These are phyloP conservation scores for Aquilaria yunnanensis DNA, from an alignment of 345 rosid species.

Conservation along the genomic window DNA sequence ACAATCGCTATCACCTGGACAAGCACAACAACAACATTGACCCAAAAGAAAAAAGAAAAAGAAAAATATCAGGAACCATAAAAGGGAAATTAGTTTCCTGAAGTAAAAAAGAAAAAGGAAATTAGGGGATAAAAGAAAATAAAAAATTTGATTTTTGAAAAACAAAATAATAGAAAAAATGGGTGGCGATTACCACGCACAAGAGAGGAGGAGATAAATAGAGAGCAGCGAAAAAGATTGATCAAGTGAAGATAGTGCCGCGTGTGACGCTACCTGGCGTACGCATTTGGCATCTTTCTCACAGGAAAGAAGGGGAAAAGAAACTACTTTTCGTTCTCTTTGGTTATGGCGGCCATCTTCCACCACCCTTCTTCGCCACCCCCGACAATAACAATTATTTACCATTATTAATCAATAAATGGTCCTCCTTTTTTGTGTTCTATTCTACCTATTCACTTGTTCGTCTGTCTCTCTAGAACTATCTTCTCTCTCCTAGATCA, in stretches of 20 bases:
- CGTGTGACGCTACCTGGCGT: conserved; percentile 68
- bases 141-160: no score
- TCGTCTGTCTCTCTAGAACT: conserved; percentile 3
- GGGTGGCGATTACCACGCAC: no score
- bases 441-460: neutral
- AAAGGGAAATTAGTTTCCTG: no score
- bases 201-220: conserved; percentile 8
- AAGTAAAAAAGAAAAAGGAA: no score
- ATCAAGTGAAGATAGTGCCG: conserved; percentile 31
- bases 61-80: no score
- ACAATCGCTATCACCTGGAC: no score
- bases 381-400: conserved; percentile 8
- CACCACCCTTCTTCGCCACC: conserved; percentile 5
- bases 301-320: no score
- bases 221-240: conserved; percentile 19
- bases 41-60: no score
- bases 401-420: conserved; percentile 1
- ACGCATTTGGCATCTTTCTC: conserved; percentile 42
- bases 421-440: neutral
- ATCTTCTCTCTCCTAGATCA: neutral
- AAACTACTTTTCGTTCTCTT: neutral
- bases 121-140: no score
- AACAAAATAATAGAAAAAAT: no score
- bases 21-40: no score
- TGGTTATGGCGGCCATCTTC: conserved; percentile 14